Conservation (phyloP, 129 eudicot genomes). For the Smallanthus sonchifolius region DNA sequence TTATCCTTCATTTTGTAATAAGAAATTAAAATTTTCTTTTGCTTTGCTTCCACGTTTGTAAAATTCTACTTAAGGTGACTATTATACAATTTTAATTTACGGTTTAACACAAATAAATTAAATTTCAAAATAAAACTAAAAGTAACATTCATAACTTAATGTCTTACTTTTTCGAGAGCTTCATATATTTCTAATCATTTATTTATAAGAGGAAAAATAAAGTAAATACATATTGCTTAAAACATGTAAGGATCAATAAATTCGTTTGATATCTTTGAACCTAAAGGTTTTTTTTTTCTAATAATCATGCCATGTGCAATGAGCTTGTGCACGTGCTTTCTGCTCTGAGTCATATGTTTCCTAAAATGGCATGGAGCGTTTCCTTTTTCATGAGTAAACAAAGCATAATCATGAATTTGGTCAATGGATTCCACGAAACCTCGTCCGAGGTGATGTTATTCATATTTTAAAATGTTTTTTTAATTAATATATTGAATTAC, state of each 20-base stretch:
- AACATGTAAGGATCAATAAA: neutral
- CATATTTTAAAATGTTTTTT: neutral
- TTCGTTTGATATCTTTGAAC: conserved; percentile 9
- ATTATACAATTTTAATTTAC: too few relatives aligned
- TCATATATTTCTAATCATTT: neutral
- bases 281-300: conserved; percentile 18
- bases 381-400: neutral
- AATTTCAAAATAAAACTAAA: too few relatives aligned
- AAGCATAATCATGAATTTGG: conserved; percentile 19
- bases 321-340: conserved; percentile 11
- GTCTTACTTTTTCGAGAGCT: neutral
- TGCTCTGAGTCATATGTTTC: conserved; percentile 12
- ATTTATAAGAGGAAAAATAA: neutral
- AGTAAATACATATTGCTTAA: neutral
- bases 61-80: too few relatives aligned
- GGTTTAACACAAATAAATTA: too few relatives aligned
- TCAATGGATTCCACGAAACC: conserved; percentile 16
- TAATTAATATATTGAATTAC: neutral
- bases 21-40: too few relatives aligned
- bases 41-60: too few relatives aligned
- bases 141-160: too few relatives aligned
- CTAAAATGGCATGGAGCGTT: conserved; percentile 24
- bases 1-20: too few relatives aligned
- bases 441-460: neutral
- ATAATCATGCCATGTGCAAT: conserved; percentile 10